Evolutionary conservation across 2,329 filamentous ascomycete genomes (phyloP).

Genomic region (Chaetomium sp.): DNA sequence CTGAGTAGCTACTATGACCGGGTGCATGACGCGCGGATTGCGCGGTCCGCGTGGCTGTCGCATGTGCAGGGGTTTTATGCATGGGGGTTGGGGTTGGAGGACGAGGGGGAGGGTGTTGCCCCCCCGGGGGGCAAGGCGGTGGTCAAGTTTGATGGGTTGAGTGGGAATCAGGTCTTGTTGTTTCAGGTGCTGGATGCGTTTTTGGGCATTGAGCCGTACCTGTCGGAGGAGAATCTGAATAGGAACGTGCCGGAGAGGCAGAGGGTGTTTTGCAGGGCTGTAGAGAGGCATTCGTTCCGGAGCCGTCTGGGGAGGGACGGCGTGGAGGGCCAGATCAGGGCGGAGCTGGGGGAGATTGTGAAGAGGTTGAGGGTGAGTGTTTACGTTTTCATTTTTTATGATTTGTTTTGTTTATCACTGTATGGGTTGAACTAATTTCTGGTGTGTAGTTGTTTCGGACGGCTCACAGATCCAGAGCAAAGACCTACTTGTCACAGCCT

Average conservation of each 20-base stretch:
- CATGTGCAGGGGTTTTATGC: slow-evolving; percentile 43
- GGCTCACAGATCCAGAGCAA: slow-evolving; percentile 38
- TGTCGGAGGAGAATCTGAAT: slow-evolving; percentile 31
- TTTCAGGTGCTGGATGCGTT: slow-evolving; percentile 44
- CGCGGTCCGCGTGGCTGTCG: slow-evolving; percentile 38
- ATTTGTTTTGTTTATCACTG: not conserved
- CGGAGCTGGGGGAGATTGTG: slow-evolving; percentile 38
- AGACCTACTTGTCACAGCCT: slow-evolving; percentile 37
- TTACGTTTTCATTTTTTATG: not conserved
- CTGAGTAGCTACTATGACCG: slow-evolving; percentile 38
- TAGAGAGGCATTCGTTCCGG: slow-evolving; percentile 36
- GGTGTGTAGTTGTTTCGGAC: slow-evolving; percentile 37
- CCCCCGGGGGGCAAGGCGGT: not conserved
- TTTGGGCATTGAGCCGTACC: slow-evolving; percentile 40
- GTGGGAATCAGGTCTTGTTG: slow-evolving; percentile 42
- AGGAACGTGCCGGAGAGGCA: slow-evolving; percentile 38
- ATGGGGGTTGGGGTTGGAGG: slow-evolving; percentile 40
- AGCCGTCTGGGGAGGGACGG: slow-evolving; percentile 24
- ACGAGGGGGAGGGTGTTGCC: slow-evolving; percentile 10
- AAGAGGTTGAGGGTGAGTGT: slow-evolving; percentile 38
- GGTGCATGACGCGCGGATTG: slow-evolving; percentile 37
- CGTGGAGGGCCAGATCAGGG: slow-evolving; percentile 32
- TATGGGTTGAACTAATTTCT: not conserved
- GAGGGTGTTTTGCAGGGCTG: slow-evolving; percentile 32
- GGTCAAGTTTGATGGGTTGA: slow-evolving; percentile 41